Conservation (phyloP, 2,329 filamentous ascomycete species). For the Ophiostoma piceae region DNA sequence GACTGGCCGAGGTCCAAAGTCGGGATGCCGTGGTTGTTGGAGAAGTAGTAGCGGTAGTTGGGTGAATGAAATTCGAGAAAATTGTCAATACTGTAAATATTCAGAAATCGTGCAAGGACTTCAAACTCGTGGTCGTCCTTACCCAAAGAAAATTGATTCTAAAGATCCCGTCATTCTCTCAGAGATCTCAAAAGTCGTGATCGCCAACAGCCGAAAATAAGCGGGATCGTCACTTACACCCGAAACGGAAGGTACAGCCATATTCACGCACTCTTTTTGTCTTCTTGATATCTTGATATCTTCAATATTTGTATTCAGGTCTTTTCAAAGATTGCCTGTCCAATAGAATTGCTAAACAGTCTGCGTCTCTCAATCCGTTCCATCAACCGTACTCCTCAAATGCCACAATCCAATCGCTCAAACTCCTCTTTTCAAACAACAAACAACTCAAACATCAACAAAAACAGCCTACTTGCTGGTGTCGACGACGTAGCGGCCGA, state of each 20-base stretch:
- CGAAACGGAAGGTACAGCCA: background rate
- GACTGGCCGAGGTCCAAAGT: background rate
- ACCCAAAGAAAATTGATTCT: slow-evolving; percentile 9
- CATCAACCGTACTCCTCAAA: slow-evolving; percentile 12
- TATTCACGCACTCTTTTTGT: background rate
- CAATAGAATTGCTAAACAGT: background rate
- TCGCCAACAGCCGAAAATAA: slow-evolving; percentile 11
- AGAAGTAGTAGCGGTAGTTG: too few species aligned
- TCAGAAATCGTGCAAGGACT: background rate
- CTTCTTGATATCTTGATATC: background rate
- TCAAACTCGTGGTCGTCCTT: background rate
- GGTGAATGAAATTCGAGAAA: too few species aligned
- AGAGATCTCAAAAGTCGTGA: background rate
- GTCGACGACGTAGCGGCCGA: slow-evolving; percentile 75
- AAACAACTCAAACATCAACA: background rate
- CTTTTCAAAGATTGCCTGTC: slow-evolving; percentile 23
- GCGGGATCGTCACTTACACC: slow-evolving; percentile 14
- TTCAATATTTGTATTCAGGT: slow-evolving; percentile 15
- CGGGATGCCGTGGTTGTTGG: background rate
- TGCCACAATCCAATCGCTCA: slow-evolving; percentile 12
- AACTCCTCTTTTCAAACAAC: slow-evolving; percentile 10
- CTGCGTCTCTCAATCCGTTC: too few species aligned
- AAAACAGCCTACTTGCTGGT: slow-evolving; percentile 44
- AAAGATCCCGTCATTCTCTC: background rate
- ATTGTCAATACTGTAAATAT: too few species aligned